phyloP scores from a whole-genome alignment of 1,284 basidiomycete genomes.

The Trichosporon inkin region DNA sequence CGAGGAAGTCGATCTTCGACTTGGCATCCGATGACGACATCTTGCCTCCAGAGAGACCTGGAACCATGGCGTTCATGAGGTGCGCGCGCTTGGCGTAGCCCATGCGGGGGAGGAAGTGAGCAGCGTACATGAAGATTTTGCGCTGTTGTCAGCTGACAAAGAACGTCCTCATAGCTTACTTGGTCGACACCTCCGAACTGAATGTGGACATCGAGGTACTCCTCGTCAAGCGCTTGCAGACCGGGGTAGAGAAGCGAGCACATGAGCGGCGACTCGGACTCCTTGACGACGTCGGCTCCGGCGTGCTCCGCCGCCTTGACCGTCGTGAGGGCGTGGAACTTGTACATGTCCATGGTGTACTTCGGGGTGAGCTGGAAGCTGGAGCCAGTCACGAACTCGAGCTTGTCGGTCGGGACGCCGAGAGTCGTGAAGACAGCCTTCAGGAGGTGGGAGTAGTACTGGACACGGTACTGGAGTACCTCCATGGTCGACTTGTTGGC shows the following conservation, averaged over 20 bases:
- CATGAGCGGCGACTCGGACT: constrained; percentile 85
- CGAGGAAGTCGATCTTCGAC: constrained; percentile 97
- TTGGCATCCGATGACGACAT: constrained; percentile 98
- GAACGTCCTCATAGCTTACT: constrained; percentile 52
- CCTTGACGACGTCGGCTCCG: constrained; percentile 99
- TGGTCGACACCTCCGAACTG: constrained; percentile 99
- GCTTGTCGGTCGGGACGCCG: constrained; percentile 80
- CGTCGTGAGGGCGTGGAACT: constrained; percentile 77
- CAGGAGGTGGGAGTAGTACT: constrained; percentile 84
- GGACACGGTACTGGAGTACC: constrained; percentile 79
- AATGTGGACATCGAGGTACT: constrained; percentile 93
- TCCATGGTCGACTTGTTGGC: constrained; percentile 97
- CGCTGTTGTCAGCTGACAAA: constrained; percentile 57
- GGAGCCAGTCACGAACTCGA: constrained; percentile 76
- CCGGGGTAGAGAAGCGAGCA: constrained; percentile 94
- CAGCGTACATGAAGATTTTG: constrained; percentile 98
- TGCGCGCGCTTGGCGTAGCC: constrained; percentile 95
- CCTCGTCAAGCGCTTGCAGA: constrained; percentile 92
- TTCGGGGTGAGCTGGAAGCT: constrained; percentile 82
- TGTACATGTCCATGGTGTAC: constrained; percentile 95
- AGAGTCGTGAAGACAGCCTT: constrained; percentile 78
- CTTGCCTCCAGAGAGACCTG: constrained; percentile 88
- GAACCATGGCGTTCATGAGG: constrained; percentile 98
- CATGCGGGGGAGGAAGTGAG: constrained; percentile 85
- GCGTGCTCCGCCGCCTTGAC: constrained; percentile 98